These are phyloP conservation scores for Arctium minus DNA, from an alignment of 129 eudicot species.

Conservation along the genomic window DNA sequence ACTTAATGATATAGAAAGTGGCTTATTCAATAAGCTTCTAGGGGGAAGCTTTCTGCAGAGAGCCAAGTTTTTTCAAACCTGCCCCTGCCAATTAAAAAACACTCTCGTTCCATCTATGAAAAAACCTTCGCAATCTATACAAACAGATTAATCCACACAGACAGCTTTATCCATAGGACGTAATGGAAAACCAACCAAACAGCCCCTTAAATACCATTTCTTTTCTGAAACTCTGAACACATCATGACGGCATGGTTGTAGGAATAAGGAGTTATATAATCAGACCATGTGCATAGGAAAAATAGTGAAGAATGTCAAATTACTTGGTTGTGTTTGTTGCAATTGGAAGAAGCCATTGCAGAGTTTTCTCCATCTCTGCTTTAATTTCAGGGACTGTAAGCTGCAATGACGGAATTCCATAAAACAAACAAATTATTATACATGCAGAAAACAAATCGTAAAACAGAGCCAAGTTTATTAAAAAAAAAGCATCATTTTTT, in stretches of 20 bases:
- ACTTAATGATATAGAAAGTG: too few species aligned
- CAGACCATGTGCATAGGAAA: background rate
- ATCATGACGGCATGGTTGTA: background rate
- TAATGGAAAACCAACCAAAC: background rate
- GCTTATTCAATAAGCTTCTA: too few species aligned
- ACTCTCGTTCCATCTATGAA: too few species aligned
- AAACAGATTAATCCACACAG: too few species aligned
- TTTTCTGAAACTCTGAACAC: background rate
- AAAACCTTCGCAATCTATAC: too few species aligned
- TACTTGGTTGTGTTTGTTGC: slow-evolving; percentile 98
- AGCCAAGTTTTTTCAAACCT: too few species aligned
- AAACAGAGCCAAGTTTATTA: background rate
- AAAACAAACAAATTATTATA: slow-evolving; percentile 1
- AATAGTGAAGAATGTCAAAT: slow-evolving; percentile 12
- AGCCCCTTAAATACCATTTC: background rate
- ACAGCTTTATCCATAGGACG: too few species aligned
- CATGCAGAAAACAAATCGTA: background rate
- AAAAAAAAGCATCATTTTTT: background rate
- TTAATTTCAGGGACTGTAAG: slow-evolving; percentile 74
- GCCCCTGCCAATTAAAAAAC: too few species aligned
- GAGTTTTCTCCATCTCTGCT: slow-evolving; percentile 97
- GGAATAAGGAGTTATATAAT: background rate
- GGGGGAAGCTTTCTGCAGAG: too few species aligned
- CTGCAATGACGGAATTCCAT: slow-evolving; percentile 42
- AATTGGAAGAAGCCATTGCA: slow-evolving; percentile 94